These are phyloP conservation scores for Chenopodium formosanum DNA, from an alignment of 148 eudicot genomes.

Conservation along the genomic window DNA sequence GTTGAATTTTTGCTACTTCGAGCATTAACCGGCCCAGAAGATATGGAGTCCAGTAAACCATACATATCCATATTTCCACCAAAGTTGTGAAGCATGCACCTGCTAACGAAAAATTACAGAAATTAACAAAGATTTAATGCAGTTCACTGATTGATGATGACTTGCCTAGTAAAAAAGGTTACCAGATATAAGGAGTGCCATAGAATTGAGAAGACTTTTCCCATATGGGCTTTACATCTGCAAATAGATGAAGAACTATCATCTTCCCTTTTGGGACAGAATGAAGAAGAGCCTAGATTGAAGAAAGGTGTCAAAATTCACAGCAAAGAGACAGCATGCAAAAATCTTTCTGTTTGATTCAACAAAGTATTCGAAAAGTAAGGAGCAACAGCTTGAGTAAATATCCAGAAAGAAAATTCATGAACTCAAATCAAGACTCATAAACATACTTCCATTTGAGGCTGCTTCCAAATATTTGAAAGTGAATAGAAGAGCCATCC, in stretches of 20 bases:
- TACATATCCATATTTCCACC: conserved; percentile 99
- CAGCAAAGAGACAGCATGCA: not conserved
- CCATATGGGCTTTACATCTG: conserved; percentile 95
- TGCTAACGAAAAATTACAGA: conserved; percentile 22
- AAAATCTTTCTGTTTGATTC: not conserved
- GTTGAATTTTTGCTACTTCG: conserved; percentile 79
- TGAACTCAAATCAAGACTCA: not conserved
- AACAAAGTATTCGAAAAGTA: conserved; percentile 1
- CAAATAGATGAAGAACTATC: conserved; percentile 99
- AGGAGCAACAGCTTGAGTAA: too few species aligned
- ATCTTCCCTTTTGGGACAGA: conserved; percentile 97
- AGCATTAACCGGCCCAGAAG: conserved; percentile 92
- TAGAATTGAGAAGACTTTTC: conserved; percentile 81
- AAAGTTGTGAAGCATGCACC: conserved; percentile 99
- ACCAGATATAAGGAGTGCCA: conserved; percentile 94
- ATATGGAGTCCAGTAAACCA: conserved; percentile 78
- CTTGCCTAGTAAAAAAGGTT: conserved; percentile 18
- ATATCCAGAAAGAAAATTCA: too few species aligned
- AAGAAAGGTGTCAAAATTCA: not conserved
- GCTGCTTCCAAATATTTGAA: conserved; percentile 90
- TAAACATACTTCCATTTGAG: conserved; percentile 85
- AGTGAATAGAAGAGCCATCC: conserved; percentile 97
- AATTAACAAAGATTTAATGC: conserved; percentile 9
- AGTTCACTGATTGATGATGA: not conserved
- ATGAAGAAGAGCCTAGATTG: conserved; percentile 82